phyloP scores from a whole-genome alignment of 2,329 filamentous ascomycete species.

The Aspergillus chevalieri region DNA sequence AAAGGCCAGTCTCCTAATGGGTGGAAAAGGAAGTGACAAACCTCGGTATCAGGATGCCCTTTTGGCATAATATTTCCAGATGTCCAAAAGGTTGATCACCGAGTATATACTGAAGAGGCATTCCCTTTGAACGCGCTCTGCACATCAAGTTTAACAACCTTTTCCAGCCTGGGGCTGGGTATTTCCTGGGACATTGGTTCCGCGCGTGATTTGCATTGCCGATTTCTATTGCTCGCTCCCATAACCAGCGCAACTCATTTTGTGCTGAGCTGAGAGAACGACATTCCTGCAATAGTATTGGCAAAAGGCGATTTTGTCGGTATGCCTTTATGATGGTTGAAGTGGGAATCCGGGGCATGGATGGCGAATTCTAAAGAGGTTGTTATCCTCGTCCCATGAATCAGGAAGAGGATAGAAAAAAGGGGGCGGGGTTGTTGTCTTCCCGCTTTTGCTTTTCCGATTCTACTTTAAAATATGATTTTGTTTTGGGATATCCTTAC shows the following conservation, averaged over 20 bases:
- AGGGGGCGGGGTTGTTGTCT: too few relatives aligned
- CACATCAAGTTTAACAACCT: constrained; percentile 34
- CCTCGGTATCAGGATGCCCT: constrained; percentile 80
- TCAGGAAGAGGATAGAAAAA: too few relatives aligned
- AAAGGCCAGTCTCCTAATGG: too few relatives aligned
- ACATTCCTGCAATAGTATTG: constrained; percentile 39
- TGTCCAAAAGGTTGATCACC: constrained; percentile 83
- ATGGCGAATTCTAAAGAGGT: too few relatives aligned
- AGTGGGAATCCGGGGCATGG: constrained; percentile 40
- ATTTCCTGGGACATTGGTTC: not conserved
- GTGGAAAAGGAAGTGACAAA: constrained; percentile 9
- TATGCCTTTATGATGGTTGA: constrained; percentile 32
- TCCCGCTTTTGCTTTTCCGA: too few relatives aligned
- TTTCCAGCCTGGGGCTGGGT: constrained; percentile 18
- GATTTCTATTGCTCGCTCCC: constrained; percentile 28
- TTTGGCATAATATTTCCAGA: constrained; percentile 68
- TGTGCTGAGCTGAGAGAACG: constrained; percentile 38
- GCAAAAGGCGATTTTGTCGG: constrained; percentile 30
- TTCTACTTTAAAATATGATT: too few relatives aligned
- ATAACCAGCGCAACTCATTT: constrained; percentile 45
- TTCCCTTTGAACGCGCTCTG: constrained; percentile 49
- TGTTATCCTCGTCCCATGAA: too few relatives aligned
- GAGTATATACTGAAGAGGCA: constrained; percentile 83
- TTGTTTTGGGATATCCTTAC: too few relatives aligned
- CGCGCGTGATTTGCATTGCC: not conserved